These are phyloP conservation scores for Jimgerdemannia flammicorona DNA, from an alignment of 192 early-diverging fungal species.

Conservation along the genomic window DNA sequence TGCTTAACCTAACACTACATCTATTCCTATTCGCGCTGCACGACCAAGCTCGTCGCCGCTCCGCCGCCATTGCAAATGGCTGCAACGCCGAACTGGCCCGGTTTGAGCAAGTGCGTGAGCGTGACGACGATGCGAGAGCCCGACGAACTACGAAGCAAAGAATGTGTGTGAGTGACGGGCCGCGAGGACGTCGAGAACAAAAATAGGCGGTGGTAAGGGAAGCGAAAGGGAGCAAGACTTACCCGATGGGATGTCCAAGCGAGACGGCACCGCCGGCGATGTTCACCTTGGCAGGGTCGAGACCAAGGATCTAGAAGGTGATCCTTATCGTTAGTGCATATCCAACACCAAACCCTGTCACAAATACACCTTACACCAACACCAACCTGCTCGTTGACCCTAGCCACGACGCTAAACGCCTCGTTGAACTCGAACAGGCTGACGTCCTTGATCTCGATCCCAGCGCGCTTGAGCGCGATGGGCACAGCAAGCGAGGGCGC, in stretches of 20 bases:
- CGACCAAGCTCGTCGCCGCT: constrained; percentile 66
- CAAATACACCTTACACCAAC: background rate
- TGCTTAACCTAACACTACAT: background rate
- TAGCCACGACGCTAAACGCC: constrained; percentile 91
- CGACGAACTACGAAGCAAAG: constrained; percentile 43
- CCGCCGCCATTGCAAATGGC: constrained; percentile 86
- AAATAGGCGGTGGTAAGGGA: background rate
- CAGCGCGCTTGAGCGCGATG: constrained; percentile 86
- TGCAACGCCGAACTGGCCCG: constrained; percentile 77
- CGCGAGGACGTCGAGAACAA: background rate
- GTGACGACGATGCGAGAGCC: constrained; percentile 82
- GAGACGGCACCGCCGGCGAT: constrained; percentile 80
- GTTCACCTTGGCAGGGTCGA: constrained; percentile 69
- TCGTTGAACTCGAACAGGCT: constrained; percentile 96
- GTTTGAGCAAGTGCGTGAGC: constrained; percentile 74
- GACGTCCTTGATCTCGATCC: constrained; percentile 79
- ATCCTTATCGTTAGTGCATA: background rate
- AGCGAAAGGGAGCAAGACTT: constrained; percentile 2
- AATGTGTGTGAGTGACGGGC: background rate
- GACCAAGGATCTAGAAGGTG: constrained; percentile 50
- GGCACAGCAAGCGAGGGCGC: constrained; percentile 92
- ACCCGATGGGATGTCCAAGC: constrained; percentile 79
- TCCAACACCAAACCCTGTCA: background rate
- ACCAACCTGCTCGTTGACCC: constrained; percentile 76
- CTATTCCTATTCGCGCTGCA: constrained; percentile 46